Conservation (phyloP, 1,139 yeast species). For the Kodamaea anthophila region DNA sequence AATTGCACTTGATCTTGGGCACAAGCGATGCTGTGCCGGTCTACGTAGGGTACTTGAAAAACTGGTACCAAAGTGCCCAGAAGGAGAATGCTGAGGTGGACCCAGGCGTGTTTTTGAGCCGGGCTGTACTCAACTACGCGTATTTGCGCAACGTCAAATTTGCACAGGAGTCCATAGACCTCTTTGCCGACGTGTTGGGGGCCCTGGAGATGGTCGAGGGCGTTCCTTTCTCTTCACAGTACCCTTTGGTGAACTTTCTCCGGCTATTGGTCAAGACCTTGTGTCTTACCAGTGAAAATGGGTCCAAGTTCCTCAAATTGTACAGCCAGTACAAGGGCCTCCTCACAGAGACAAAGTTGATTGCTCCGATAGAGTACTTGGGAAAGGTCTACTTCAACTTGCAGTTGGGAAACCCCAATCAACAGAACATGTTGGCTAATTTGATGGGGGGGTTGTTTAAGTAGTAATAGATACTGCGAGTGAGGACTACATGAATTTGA, state of each 20-base stretch:
- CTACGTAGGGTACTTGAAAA: slow-evolving; percentile 49
- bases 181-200: slow-evolving; percentile 19
- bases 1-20: slow-evolving; percentile 63
- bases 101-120: slow-evolving; percentile 48
- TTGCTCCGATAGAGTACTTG: slow-evolving; percentile 43
- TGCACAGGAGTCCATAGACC: slow-evolving; percentile 39
- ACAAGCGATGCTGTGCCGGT: slow-evolving; percentile 51
- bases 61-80: slow-evolving; percentile 41
- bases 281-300: slow-evolving; percentile 46
- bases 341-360: slow-evolving; percentile 27
- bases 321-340: slow-evolving; percentile 37
- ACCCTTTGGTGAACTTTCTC: slow-evolving; percentile 54
- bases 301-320: slow-evolving; percentile 46
- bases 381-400: slow-evolving; percentile 37
- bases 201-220: slow-evolving; percentile 20
- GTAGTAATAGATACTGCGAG: no score
- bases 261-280: slow-evolving; percentile 64
- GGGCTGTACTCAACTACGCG: slow-evolving; percentile 68
- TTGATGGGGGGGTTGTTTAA: slow-evolving; percentile 77
- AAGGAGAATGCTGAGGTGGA: slow-evolving; percentile 19
- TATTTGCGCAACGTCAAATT: slow-evolving; percentile 58
- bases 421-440: slow-evolving; percentile 68
- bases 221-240: slow-evolving; percentile 15
- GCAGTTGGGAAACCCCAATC: slow-evolving; percentile 48
- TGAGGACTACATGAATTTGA: no score